Evolutionary conservation across 345 rosid genomes (phyloP), one percentile per base, ranked within the genome.

Genomic region (Citrus cavaleriei): DNA sequence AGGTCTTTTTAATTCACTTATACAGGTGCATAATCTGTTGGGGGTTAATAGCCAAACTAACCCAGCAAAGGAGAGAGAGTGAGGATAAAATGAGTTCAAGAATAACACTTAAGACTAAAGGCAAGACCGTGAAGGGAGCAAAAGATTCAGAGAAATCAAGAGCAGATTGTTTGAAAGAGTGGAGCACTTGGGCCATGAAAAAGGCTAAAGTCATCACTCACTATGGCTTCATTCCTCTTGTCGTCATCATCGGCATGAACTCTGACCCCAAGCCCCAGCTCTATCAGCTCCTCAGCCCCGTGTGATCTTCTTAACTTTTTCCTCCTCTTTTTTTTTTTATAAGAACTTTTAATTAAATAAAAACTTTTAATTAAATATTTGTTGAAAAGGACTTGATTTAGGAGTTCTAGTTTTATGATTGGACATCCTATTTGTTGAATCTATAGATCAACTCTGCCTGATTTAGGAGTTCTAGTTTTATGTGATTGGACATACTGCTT

Each of bases 241-340:
- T 95, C 81, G 87, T 93, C 87, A 77, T 93, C 86, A 75, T 95
- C 82, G 97, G 99, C 86, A 93, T 95, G 97, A 95, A 91, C 83
- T 89, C 99, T 59, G 97, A 95, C 22, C 97, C 98, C 4, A 93
- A 93, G 78, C 99, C 99, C 9, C 96, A 90, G 83, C 85, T 93
- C 62, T 91, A 87, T 65, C 98, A 95, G 90, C 95, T 95, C 73
- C 90, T 95, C 78, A 86, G 92, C 82, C 98, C 98, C 3, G 95
- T 94, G 38, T 96, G 85, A 90, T 58, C 42, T 68, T 57, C 14
- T 27, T 57, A 62, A 24, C 28, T 70, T 72, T 70, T 51, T 14
- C 28, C 22, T 7, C 9, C 37, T 57, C 0, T 1, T 35, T 5
- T n/a, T n/a, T n/a, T n/a, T n/a, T n/a, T n/a, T n/a, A n/a, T n/a